Percentiles rank a stretch among this genome's conserved stretches.
Conservation (phyloP, 441 rosid species). For the Pelargonium myrrhifolium region DNA sequence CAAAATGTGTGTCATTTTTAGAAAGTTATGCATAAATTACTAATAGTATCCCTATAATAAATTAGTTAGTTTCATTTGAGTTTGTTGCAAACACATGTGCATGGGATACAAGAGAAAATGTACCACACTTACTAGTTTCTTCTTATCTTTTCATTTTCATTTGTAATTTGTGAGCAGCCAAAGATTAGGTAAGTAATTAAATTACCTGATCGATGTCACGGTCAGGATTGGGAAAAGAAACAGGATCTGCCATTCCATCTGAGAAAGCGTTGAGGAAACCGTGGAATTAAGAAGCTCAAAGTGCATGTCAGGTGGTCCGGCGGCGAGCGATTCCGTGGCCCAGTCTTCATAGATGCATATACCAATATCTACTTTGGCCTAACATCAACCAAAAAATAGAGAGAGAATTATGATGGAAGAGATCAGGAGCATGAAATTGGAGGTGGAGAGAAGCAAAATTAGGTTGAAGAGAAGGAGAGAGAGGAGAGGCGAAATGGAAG, state of each 20-base stretch:
- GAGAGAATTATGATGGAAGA: background rate
- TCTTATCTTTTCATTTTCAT: too few relatives aligned
- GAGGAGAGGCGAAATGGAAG: slow-evolving; percentile 30
- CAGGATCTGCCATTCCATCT: slow-evolving; percentile 65
- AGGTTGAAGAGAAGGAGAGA: slow-evolving; percentile 23
- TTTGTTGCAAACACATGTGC: too few relatives aligned
- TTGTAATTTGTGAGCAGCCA: too few relatives aligned
- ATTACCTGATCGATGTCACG: slow-evolving; percentile 93
- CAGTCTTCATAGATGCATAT: slow-evolving; percentile 1
- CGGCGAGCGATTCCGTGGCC: background rate
- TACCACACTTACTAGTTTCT: too few relatives aligned
- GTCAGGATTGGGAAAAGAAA: slow-evolving; percentile 56
- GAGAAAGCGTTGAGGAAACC: background rate
- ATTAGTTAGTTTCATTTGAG: too few relatives aligned
- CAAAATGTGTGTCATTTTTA: background rate
- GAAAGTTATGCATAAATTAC: too few relatives aligned
- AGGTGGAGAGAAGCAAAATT: background rate
- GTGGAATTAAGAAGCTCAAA: background rate
- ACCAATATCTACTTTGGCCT: background rate
- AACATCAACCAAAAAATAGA: background rate
- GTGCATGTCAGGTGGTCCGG: background rate
- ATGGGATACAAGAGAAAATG: too few relatives aligned
- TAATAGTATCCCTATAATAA: too few relatives aligned
- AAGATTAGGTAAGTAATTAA: slow-evolving; percentile 10
- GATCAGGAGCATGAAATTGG: background rate